Base-by-base conservation (phyloP, 306 rosid genomes). In the Prunus mume region DNA sequence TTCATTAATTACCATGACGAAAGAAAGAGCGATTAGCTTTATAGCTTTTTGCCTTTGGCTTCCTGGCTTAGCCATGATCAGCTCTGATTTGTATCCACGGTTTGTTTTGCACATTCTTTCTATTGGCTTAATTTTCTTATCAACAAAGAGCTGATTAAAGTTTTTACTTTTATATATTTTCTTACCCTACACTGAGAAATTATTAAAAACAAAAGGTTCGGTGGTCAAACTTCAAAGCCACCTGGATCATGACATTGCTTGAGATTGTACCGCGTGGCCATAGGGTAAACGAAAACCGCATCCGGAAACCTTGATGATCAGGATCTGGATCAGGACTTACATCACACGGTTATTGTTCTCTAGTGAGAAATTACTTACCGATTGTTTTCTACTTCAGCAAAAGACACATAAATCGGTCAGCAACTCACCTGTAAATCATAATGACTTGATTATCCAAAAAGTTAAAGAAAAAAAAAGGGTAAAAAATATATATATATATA, bases 11-110 rank as follows among this genome's bases (percentile, higher is more conserved):
- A 20, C 50, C 63, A 56, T 34, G 45, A 67, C 55, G 18, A 18
- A 28, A 25, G 9, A 62, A 27, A 52, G 30, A 3, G 50, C 34
- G 45, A 25, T 28, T 15, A 15, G 56, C 18, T 2, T 19, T 65
- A 8, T 34, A 0, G 78, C 74, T 43, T 28, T 67, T 58, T 45
- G 67, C 68, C 74, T 34, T 57, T 49, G 51, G 57, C 67, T 64
- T 61, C 50, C 4, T 58, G 57, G 50, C 41, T 20, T 30, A 28
- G 62, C 15, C 47, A 70, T n/a, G 27, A 58, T 41, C 47, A 46
- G 25, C 49, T 78, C 2, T 45, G 41, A 49, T 13, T 20, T 60
- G 45, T 46, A n/a, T 54, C 9, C 41, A 34, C 41, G 41, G 41
- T 34, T 34, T 34, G 41, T 34, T 34, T 14, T 28, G 6, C 41